Evolutionary conservation across 2,329 filamentous ascomycete species (phyloP).

Genomic region (Penicillium rolfsii): DNA sequence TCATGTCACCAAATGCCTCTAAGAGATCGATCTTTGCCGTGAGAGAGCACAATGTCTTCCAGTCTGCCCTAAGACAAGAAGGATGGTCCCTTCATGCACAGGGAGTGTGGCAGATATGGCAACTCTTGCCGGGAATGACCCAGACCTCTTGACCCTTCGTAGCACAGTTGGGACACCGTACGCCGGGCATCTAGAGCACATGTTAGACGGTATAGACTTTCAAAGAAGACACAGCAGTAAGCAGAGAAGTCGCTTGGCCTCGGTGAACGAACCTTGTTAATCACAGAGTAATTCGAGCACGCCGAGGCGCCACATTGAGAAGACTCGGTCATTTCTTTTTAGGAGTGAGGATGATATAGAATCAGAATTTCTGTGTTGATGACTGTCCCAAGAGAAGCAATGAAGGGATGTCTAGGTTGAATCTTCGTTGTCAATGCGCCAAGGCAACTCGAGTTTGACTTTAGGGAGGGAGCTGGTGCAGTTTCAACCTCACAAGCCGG

Average conservation of each 20-base stretch:
- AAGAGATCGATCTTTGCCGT: background rate
- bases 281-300: conserved; percentile 16
- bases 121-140: conserved; percentile 53
- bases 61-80: background rate
- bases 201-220: background rate
- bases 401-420: background rate
- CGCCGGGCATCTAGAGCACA: conserved; percentile 47
- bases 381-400: background rate
- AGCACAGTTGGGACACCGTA: conserved; percentile 46
- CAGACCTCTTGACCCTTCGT: conserved; percentile 44
- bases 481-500: background rate
- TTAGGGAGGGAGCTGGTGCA: background rate
- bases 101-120: conserved; percentile 46
- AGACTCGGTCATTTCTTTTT: conserved; percentile 19
- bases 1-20: background rate
- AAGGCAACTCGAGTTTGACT: background rate
- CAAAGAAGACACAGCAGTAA: background rate
- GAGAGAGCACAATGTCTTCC: background rate
- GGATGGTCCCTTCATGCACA: conserved; percentile 29
- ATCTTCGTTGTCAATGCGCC: background rate
- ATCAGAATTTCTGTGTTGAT: background rate
- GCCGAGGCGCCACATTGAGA: conserved; percentile 7
- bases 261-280: conserved; percentile 24
- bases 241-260: background rate
- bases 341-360: conserved; percentile 4